Evolutionary conservation across 495 filamentous ascomycete species (phyloP).

Genomic region (Hypoxylon crocopeplum): DNA sequence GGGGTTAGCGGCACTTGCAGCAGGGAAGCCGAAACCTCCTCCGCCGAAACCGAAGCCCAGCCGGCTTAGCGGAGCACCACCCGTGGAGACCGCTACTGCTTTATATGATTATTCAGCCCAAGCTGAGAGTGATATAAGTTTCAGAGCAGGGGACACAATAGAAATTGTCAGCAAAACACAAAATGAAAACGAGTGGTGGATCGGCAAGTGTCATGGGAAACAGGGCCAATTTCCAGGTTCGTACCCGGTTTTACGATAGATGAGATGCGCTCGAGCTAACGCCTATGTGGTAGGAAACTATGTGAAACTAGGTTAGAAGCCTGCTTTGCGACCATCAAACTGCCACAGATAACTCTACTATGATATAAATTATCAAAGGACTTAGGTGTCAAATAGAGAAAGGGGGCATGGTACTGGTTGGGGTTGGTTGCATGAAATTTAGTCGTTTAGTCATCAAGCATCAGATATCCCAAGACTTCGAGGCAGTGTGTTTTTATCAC

Average conservation of each 20-base stretch:
- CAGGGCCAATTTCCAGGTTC: constrained; percentile 94
- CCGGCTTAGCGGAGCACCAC: constrained; percentile 68
- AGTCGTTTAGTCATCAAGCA: constrained; percentile 7
- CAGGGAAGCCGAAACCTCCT: constrained; percentile 84
- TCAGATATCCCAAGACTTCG: constrained; percentile 1
- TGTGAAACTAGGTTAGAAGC: constrained; percentile 37
- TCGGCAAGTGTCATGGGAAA: constrained; percentile 74
- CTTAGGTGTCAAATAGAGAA: neutral
- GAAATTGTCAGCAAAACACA: constrained; percentile 81
- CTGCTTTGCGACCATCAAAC: neutral
- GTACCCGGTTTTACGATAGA: neutral
- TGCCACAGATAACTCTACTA: constrained; percentile 7
- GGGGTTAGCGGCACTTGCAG: constrained; percentile 67
- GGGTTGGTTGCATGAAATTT: constrained; percentile 10
- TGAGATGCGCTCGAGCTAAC: constrained; percentile 13
- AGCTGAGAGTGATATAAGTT: constrained; percentile 92
- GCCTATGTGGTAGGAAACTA: constrained; percentile 33
- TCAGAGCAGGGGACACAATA: constrained; percentile 87
- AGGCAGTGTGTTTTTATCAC: constrained; percentile 1
- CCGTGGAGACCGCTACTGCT: constrained; percentile 77
- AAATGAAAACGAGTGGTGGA: constrained; percentile 98
- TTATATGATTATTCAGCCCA: constrained; percentile 97
- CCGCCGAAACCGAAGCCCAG: constrained; percentile 91
- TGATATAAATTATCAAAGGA: constrained; percentile 8
- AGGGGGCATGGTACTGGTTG: neutral